Conservation (phyloP, 768 basidiomycete genomes). For the Lanmaoa pseudosensibilis region DNA sequence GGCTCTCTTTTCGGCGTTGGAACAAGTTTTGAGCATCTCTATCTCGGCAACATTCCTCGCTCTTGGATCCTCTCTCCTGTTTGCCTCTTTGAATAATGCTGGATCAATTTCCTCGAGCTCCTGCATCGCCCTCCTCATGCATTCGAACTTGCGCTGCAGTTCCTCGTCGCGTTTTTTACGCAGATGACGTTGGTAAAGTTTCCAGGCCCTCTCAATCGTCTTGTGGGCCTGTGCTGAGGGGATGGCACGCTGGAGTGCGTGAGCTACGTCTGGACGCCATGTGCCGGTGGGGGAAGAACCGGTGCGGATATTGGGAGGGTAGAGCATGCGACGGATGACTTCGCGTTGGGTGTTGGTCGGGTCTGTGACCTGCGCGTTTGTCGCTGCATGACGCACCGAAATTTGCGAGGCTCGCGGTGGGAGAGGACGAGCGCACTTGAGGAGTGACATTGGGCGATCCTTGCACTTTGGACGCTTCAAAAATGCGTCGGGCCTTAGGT, state of each 20-base stretch:
- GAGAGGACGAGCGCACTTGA: conserved; percentile 35
- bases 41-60: conserved; percentile 55
- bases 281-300: conserved; percentile 74
- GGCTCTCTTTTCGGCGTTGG: conserved; percentile 63
- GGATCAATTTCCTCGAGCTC: conserved; percentile 56
- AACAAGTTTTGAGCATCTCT: conserved; percentile 59
- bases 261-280: conserved; percentile 79
- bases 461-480: background rate
- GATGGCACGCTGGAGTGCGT: conserved; percentile 78
- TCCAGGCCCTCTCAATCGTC: conserved; percentile 90
- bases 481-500: background rate
- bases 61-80: conserved; percentile 73
- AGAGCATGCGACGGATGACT: conserved; percentile 75
- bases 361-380: conserved; percentile 24
- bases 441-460: conserved; percentile 38
- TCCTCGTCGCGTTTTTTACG: conserved; percentile 71
- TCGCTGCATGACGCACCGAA: conserved; percentile 45
- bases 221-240: conserved; percentile 88
- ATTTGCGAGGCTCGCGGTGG: conserved; percentile 35
- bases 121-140: conserved; percentile 85
- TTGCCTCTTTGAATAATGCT: conserved; percentile 67
- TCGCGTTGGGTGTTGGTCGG: conserved; percentile 63
- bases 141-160: conserved; percentile 71
- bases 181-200: conserved; percentile 72
- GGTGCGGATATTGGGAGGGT: conserved; percentile 73